These are phyloP conservation scores for Pyrus bretschneideri DNA, from an alignment of 306 rosid genomes.

Conservation along the genomic window DNA sequence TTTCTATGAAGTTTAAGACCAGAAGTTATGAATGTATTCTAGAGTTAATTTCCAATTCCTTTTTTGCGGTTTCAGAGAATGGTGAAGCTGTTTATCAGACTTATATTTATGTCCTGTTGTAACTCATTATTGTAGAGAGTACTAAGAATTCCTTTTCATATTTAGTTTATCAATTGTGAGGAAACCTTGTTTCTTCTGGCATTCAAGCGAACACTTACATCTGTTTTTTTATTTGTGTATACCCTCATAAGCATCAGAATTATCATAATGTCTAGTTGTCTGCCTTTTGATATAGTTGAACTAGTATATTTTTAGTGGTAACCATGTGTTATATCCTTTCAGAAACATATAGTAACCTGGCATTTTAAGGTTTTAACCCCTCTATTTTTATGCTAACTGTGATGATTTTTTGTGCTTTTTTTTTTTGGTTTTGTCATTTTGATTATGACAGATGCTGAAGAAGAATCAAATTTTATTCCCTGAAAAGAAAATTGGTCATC, in stretches of 20 bases:
- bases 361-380: background rate
- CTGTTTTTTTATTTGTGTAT: background rate
- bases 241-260: background rate
- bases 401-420: background rate
- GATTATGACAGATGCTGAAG: conserved; percentile 20
- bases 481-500: conserved; percentile 17
- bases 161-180: background rate
- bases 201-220: background rate
- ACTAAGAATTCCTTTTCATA: background rate
- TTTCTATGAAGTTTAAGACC: background rate
- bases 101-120: background rate
- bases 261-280: background rate
- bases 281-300: background rate
- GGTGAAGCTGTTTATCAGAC: background rate
- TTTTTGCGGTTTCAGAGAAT: background rate
- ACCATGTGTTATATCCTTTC: background rate
- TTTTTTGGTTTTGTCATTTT: background rate
- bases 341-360: background rate
- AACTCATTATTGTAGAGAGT: background rate
- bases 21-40: too few relatives aligned
- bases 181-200: background rate
- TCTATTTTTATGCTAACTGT: background rate
- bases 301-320: background rate
- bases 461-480: conserved; percentile 12
- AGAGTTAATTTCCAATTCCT: background rate